Percentiles rank a stretch among this genome's conserved stretches.
These are phyloP conservation scores for Lentinula guzmanii DNA, from an alignment of 768 basidiomycete genomes.

Conservation along the genomic window DNA sequence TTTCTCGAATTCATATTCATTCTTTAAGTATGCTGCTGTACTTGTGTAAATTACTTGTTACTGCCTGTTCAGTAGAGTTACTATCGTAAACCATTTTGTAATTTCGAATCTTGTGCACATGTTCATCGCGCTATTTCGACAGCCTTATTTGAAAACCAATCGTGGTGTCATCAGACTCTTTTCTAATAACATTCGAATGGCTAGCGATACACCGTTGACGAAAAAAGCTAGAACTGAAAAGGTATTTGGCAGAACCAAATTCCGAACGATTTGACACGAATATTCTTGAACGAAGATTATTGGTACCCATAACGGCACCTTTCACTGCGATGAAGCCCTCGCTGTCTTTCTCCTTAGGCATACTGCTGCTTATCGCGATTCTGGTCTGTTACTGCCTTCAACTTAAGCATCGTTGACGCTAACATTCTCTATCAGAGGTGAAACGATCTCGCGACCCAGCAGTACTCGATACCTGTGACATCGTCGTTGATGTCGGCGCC, in stretches of 20 bases:
- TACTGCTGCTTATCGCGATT: slow-evolving; percentile 68
- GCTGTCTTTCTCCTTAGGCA: slow-evolving; percentile 85
- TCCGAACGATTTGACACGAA: background rate
- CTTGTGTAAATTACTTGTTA: background rate
- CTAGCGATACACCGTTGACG: background rate
- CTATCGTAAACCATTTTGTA: background rate
- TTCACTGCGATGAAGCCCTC: slow-evolving; percentile 96
- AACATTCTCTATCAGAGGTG: slow-evolving; percentile 37
- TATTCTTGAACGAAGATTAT: slow-evolving; percentile 42
- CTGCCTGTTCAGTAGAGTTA: background rate
- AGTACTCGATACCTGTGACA: slow-evolving; percentile 74
- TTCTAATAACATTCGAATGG: background rate
- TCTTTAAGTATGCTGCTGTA: background rate
- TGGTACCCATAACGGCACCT: slow-evolving; percentile 93
- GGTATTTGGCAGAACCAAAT: background rate
- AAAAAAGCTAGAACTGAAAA: background rate
- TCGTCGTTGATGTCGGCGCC: slow-evolving; percentile 95
- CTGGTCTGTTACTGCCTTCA: slow-evolving; percentile 41
- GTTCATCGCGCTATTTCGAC: background rate
- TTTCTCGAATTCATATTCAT: background rate
- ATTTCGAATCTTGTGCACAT: background rate
- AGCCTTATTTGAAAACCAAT: background rate
- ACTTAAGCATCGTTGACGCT: background rate
- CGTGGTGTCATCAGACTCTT: background rate
- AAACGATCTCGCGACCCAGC: slow-evolving; percentile 71